Conservation (phyloP, 2,329 filamentous ascomycete genomes). For the Fusarium protoensiforme region DNA sequence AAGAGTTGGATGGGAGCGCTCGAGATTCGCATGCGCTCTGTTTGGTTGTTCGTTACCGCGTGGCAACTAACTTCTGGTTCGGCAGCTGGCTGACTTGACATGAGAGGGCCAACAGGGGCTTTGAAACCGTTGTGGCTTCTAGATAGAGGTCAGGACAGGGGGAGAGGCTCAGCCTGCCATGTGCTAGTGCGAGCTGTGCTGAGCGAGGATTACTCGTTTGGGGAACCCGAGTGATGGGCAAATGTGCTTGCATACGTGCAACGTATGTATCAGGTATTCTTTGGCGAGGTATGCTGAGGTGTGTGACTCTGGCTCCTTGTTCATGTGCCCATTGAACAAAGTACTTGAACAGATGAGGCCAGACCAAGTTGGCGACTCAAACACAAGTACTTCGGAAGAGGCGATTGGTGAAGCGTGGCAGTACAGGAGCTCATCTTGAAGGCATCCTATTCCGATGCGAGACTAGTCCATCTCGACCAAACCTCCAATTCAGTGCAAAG, state of each 20-base stretch:
- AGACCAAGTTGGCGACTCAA: not conserved
- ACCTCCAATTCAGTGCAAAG: not conserved
- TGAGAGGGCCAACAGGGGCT: slow-evolving; percentile 5
- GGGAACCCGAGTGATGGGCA: slow-evolving; percentile 35
- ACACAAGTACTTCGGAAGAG: not conserved
- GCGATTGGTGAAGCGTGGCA: not conserved
- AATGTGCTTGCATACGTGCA: not conserved
- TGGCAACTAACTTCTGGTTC: slow-evolving; percentile 4
- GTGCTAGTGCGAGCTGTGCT: slow-evolving; percentile 5
- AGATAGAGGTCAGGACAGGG: slow-evolving; percentile 5
- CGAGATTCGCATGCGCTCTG: not conserved
- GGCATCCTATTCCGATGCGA: not conserved
- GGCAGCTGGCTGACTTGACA: slow-evolving; percentile 5
- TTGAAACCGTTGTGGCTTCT: slow-evolving; percentile 36
- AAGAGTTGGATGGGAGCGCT: not conserved
- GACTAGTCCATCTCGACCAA: not conserved
- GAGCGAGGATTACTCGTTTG: slow-evolving; percentile 36
- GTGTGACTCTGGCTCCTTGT: slow-evolving; percentile 7
- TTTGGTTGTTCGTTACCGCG: not conserved
- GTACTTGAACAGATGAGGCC: not conserved
- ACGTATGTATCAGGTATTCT: not conserved
- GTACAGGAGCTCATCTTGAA: not conserved
- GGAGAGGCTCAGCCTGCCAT: slow-evolving; percentile 21
- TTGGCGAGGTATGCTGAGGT: not conserved
- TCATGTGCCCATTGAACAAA: not conserved